Evolutionary conservation across 345 rosid species (phyloP), one percentile per base, ranked within the genome.

Genomic region (Trapa bicornis): DNA sequence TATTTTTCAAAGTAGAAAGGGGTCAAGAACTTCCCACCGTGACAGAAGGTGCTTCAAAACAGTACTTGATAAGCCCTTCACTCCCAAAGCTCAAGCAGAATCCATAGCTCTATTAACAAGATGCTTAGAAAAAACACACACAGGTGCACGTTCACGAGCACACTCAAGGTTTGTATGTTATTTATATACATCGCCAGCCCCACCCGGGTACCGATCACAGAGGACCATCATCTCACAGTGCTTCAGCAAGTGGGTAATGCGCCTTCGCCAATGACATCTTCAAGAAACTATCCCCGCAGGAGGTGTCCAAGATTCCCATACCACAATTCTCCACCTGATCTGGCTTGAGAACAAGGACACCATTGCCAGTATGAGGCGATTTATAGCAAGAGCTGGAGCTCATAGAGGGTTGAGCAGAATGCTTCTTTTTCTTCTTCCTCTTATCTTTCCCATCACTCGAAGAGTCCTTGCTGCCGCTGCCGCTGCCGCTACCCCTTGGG

Each of bases 251-350:
- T 1, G 85, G 71, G 77, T 73, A 83, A 74, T 83, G 86, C 67
- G 81, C 69, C 72, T 69, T 71, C 36, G 76, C 29, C 11, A 69
- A 67, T 0, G 93, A 79, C 17, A 65, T 61, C 15, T 78, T 82
- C 5, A 88, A 78, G 84, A 87, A 82, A 75, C 82, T 81, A 73
- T 87, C 76, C 67, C 91, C 84, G 69, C 91, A 74, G 63, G 73
- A 79, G 74, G 85, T 74, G 42, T 88, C 91, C 9, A 85, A 80
- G 57, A 83, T 67, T 11, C 78, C 79, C 47, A 80, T 71, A 1
- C 71, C 73, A 29, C 73, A 78, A 65, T 62, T 78, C 14, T 67
- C 80, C 42, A 58, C 56, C 32, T 61, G 74, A 67, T 72, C 77
- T 0, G 68, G 33, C n/a, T 64, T 37, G 53, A 57, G 35, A 1